Base-by-base conservation (phyloP, 768 basidiomycete genomes). In the Boletus rubroflammeus region DNA sequence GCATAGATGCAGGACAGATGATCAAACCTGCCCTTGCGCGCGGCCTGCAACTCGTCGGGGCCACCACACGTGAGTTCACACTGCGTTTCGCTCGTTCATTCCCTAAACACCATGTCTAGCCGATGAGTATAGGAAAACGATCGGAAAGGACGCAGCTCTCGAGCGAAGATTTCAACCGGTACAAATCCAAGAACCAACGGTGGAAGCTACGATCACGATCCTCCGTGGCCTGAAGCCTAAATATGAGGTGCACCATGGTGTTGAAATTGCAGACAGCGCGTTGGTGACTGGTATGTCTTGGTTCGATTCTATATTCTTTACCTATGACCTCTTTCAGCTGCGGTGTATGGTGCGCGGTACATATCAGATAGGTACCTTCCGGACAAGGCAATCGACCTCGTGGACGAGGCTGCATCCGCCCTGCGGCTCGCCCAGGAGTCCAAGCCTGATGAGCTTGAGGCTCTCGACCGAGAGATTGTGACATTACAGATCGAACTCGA, bases 161-260 rank as follows among this genome's bases (percentile, higher is more conserved):
- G 93, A 94, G 62, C 81, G 92, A 15, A 86, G 93, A 2, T 96
- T 97, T 74, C 93, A 95, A 63, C 91, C 93, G 0, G 86, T 97
- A 6, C 78, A 78, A 38, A 92, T 96, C 50, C 89, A 93, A 35
- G 93, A 96, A 63, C 93, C 93, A 0, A 85, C 88, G 0, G 88
- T 95, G 10, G 85, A 88, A 50, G 83, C 85, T 1, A 91, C 90
- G 0, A 89, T 90, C 23, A 87, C 88, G 1, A 97, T 97, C 53
- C 78, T 96, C 0, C 86, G 92, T 19, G 93, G 93, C 8, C 75
- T 95, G 32, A 93, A 93, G 65, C 67, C 87, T 0, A 77, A 84
- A 39, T 94, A 95, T 62, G 93, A 96, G 61, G 90, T 93, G 1
- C 93, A 97, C 63, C 93, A 95, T 57, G 93, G 93, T 29, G 93